A percentile compares a stretch with the other conserved stretches of the same genome.
These are phyloP conservation scores for Pezicula carpinea DNA, from an alignment of 2,329 filamentous ascomycete species.

Conservation along the genomic window DNA sequence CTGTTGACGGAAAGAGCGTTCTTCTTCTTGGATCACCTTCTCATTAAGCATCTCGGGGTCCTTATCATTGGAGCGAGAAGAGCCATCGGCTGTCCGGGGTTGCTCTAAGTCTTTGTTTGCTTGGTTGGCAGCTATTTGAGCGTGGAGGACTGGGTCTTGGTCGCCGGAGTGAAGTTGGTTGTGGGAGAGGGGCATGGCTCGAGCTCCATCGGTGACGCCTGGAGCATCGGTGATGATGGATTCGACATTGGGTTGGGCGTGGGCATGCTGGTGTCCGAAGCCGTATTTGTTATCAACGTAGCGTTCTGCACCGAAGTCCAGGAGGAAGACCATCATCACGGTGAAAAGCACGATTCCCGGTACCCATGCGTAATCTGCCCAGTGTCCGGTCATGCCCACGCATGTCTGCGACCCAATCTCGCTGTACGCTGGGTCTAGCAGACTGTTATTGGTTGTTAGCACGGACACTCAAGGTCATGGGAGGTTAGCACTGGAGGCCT, in stretches of 20 bases:
- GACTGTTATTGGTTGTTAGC: constrained; percentile 31
- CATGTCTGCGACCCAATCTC: constrained; percentile 43
- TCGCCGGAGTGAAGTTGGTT: constrained; percentile 37
- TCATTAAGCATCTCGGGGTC: constrained; percentile 12
- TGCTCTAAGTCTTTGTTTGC: constrained; percentile 7
- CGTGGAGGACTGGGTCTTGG: constrained; percentile 27
- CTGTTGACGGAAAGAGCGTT: constrained; percentile 35
- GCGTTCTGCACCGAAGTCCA: constrained; percentile 55
- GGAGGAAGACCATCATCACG: constrained; percentile 49
- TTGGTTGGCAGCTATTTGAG: constrained; percentile 17
- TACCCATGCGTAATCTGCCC: constrained; percentile 25
- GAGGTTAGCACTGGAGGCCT: constrained; percentile 42
- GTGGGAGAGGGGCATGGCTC: constrained; percentile 22
- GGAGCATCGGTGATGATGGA: constrained; percentile 19
- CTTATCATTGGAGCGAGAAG: constrained; percentile 2
- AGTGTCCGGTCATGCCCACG: constrained; percentile 48
- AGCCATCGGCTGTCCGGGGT: neutral
- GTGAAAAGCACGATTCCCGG: constrained; percentile 47
- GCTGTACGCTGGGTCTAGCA: constrained; percentile 39
- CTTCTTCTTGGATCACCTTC: constrained; percentile 10
- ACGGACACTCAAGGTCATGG: constrained; percentile 29
- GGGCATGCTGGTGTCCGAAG: constrained; percentile 15
- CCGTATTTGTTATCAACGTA: constrained; percentile 33
- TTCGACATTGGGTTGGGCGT: constrained; percentile 16
- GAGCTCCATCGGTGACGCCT: constrained; percentile 5